Base-by-base conservation (phyloP, 345 rosid species). In the Eucalyptus melliodora region DNA sequence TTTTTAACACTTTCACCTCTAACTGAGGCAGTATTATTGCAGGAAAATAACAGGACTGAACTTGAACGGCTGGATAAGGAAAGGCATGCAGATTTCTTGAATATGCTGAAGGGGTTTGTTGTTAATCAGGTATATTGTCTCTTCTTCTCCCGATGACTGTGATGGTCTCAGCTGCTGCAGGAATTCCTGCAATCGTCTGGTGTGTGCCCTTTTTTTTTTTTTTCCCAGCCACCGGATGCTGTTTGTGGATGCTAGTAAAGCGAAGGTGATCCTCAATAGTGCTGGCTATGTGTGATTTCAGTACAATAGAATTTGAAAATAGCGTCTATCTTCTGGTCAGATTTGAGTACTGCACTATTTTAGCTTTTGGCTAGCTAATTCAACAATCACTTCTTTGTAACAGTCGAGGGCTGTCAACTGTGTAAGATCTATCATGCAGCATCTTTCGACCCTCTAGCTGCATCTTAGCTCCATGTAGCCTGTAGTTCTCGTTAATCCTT, bases 51-150 rank as follows among this genome's bases (percentile, higher is more conserved):
- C 91, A 86, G 92, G 95, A 92, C 60, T 87, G 99, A 98, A 92
- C 95, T 96, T 88, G 98, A 97, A 91, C 94, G 99, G 96, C 93
- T 98, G 72, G 97, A 95, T 88, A 92, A 90, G 87, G 99, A 97
- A 94, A 96, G 98, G 90, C 95, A 92, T 16, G 91, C 94, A 2
- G 99, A 97, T 94, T 95, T 97, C 90, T 91, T 94, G 92, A 96
- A 92, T 94, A 97, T 97, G 99, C 89, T 97, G 94, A 97, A 95
- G 91, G 99, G 99, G 47, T 96, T 96, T 94, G 99, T 96, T 88
- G 95, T 91, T 90, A 97, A 94, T 92, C 99, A 97, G 99, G 99
- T 97, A 93, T 77, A 14, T 40, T 77, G 47, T 77, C 85, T 77
- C 83, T 40, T 40, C 16, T 77, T 23, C 47, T 77, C 47, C 85